Conservation (phyloP, 2,329 filamentous ascomycete genomes). For the Ambrosiella beaveri region DNA sequence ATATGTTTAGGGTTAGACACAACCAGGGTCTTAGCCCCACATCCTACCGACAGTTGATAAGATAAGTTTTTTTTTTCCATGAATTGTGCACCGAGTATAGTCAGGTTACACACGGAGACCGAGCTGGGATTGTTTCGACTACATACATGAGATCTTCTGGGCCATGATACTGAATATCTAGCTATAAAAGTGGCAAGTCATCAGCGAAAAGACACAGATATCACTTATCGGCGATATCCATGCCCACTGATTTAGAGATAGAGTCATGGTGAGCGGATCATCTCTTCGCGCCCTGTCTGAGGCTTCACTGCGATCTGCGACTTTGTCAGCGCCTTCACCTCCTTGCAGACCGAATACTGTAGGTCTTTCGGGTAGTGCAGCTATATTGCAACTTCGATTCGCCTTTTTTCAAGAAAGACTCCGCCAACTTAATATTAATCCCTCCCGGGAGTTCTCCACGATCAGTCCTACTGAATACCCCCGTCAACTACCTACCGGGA, state of each 20-base stretch:
- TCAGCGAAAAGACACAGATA: too few species aligned
- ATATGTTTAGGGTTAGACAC: neutral
- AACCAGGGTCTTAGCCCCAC: neutral
- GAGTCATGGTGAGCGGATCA: conserved; percentile 4
- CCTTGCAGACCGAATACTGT: neutral
- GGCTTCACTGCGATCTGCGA: conserved; percentile 5
- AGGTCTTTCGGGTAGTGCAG: neutral
- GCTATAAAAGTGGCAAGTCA: too few species aligned
- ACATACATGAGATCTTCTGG: too few species aligned
- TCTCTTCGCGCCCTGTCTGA: conserved; percentile 10
- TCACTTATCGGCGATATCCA: too few species aligned
- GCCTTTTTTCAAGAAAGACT: conserved; percentile 7
- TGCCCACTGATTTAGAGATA: too few species aligned
- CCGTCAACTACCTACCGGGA: neutral
- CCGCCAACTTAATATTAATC: neutral
- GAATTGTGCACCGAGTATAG: too few species aligned
- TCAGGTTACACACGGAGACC: too few species aligned
- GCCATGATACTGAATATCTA: too few species aligned
- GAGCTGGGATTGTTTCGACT: too few species aligned
- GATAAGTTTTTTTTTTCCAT: conserved; percentile 12
- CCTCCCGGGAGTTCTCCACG: neutral
- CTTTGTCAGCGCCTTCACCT: neutral
- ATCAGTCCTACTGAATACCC: neutral
- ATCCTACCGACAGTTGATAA: conserved; percentile 12
- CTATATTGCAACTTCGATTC: neutral